Evolutionary conservation across 2,329 filamentous ascomycete species (phyloP), one percentile per base, ranked within the genome.

Genomic region (Beauveria brongniartii): DNA sequence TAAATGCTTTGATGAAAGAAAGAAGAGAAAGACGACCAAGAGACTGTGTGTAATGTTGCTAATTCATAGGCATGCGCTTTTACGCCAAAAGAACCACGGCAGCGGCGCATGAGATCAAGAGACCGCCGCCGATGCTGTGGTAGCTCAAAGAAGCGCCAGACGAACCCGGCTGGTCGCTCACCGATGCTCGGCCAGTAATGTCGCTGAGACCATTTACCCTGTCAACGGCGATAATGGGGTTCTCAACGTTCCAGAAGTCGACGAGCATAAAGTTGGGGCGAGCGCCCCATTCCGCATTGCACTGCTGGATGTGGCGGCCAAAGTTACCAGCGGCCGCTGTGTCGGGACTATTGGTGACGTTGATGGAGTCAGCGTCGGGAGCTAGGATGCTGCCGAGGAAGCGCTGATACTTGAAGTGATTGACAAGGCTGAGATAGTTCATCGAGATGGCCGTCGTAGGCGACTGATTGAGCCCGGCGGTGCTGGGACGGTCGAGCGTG

Each of bases 171-270:
- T 67, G 66, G 53, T 63, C 63, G 18, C 47, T 66, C 40, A 66
- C 67, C 16, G 51, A 55, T 12, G 41, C 30, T n/a, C 78, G 72
- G 9, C 78, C 77, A 2, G 68, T 69, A 14, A 74, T 66, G 43
- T 71, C 67, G 7, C 69, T 74, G 60, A 86, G 73, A 9, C 75
- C 77, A 71, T 93, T 93, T 68, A 91, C 72, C 51, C 68, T 73
- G 73, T 94, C 90, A 2, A 89, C 86, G 0, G 86, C 86, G 7
- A 79, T 77, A 59, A 94, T 83, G 37, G 88, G 83, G 0, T 87
- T 84, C 0, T 87, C 90, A 62, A 86, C 79, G 70, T 90, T 87
- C 72, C 87, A 92, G 72, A 91, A 93, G 73, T 95, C 90, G 1
- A 93, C 89, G 10, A 94, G 79, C 22, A 91, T 80, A 67, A 91